Percentiles rank a stretch among this genome's conserved stretches.
Evolutionary conservation across 2,329 filamentous ascomycete genomes (phyloP).

Genomic region (Monilinia fructicola): DNA sequence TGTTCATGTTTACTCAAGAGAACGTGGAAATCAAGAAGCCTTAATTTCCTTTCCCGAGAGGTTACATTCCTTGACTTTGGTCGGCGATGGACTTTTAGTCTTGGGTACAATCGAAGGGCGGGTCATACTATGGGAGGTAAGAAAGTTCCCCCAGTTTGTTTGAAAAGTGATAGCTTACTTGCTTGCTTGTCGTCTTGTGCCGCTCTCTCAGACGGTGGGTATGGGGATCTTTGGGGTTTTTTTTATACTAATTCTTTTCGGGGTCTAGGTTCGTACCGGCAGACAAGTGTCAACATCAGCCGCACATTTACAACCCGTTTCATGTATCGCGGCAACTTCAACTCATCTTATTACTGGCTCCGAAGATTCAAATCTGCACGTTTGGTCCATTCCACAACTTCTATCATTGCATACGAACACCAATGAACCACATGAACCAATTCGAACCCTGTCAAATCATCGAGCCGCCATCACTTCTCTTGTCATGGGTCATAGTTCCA

Average conservation of each 20-base stretch:
- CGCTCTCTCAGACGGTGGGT: neutral
- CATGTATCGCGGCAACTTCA: slow-evolving; percentile 69
- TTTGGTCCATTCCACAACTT: slow-evolving; percentile 81
- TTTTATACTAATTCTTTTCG: slow-evolving; percentile 27
- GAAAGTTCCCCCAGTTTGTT: slow-evolving; percentile 35
- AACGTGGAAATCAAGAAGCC: slow-evolving; percentile 83
- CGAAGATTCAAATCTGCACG: slow-evolving; percentile 83
- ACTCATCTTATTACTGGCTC: slow-evolving; percentile 76
- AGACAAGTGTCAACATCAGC: slow-evolving; percentile 73
- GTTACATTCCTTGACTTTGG: slow-evolving; percentile 74
- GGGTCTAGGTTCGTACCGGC: slow-evolving; percentile 65
- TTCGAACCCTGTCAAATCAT: slow-evolving; percentile 76
- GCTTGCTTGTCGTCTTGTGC: neutral
- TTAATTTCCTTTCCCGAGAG: slow-evolving; percentile 84
- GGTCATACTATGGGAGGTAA: slow-evolving; percentile 89
- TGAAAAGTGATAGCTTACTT: slow-evolving; percentile 17
- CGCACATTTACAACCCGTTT: slow-evolving; percentile 78
- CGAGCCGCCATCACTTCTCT: slow-evolving; percentile 69
- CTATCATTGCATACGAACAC: slow-evolving; percentile 58
- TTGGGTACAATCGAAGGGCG: slow-evolving; percentile 83
- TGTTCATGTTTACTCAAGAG: slow-evolving; percentile 85
- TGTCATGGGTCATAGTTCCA: slow-evolving; percentile 63
- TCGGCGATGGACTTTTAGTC: slow-evolving; percentile 67
- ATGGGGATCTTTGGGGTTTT: neutral
- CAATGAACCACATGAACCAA: slow-evolving; percentile 62